A percentile compares a stretch with the other conserved stretches of the same genome.
Conservation (phyloP, 1,284 basidiomycete species). For the Naganishia sp. region DNA sequence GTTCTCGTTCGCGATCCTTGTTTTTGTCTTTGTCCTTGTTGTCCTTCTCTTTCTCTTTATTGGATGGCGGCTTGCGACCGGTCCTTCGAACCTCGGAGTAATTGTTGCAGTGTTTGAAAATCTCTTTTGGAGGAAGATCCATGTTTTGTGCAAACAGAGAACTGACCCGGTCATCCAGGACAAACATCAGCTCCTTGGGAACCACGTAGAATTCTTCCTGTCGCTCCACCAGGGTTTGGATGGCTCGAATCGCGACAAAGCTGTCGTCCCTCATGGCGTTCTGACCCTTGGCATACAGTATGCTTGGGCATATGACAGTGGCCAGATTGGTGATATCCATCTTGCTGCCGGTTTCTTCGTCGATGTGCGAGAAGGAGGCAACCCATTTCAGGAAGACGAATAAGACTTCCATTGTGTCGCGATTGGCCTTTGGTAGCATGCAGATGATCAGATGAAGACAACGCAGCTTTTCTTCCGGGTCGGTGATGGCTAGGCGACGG, state of each 20-base stretch:
- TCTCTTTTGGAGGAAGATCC: conserved; percentile 83
- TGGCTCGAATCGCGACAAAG: conserved; percentile 83
- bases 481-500: conserved; percentile 63
- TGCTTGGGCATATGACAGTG: conserved; percentile 96
- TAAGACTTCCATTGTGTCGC: conserved; percentile 96
- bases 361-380: conserved; percentile 95
- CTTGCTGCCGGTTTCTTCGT: conserved; percentile 96
- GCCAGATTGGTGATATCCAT: conserved; percentile 97
- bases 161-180: conserved; percentile 71
- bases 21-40: conserved; percentile 22
- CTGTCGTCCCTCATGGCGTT: conserved; percentile 91
- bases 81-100: conserved; percentile 58
- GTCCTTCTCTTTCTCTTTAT: conserved; percentile 24
- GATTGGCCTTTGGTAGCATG: conserved; percentile 85
- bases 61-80: conserved; percentile 23
- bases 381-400: conserved; percentile 99
- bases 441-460: conserved; percentile 84
- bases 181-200: conserved; percentile 77
- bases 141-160: conserved; percentile 78
- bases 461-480: conserved; percentile 75
- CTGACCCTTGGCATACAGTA: conserved; percentile 79
- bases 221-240: conserved; percentile 81
- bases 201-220: conserved; percentile 93
- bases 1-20: conserved; percentile 24
- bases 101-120: conserved; percentile 83